phyloP scores from a whole-genome alignment of 495 filamentous ascomycete genomes.

The Aspergillus nanangensis region DNA sequence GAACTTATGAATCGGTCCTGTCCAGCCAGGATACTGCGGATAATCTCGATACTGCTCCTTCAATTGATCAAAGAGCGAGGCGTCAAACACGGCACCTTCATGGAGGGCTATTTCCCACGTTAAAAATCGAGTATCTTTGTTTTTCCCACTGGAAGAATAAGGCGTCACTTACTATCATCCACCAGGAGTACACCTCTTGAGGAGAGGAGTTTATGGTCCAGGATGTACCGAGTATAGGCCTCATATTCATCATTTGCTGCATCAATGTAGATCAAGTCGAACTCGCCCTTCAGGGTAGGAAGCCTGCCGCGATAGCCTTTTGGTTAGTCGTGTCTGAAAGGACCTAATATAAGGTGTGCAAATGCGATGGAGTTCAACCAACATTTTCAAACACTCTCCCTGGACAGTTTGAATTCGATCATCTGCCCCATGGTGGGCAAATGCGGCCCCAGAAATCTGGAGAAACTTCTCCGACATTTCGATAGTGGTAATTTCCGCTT shows the following conservation, averaged over 20 bases:
- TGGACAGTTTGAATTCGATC: not conserved
- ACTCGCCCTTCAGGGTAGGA: not conserved
- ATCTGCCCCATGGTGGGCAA: not conserved
- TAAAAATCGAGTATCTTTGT: too few relatives aligned
- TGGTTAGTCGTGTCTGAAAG: too few relatives aligned
- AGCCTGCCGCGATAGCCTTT: not conserved
- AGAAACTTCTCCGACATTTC: not conserved
- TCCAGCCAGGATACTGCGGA: too few relatives aligned
- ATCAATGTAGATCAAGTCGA: conserved; percentile 2
- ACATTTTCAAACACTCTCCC: too few relatives aligned
- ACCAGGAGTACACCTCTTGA: not conserved
- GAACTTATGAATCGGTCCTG: conserved; percentile 1
- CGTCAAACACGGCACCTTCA: too few relatives aligned
- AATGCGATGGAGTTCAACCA: too few relatives aligned
- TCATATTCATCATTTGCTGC: not conserved
- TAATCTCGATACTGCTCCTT: too few relatives aligned
- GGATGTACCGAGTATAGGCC: not conserved
- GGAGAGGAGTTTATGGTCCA: not conserved
- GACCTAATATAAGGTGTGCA: too few relatives aligned
- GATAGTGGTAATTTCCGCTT: not conserved
- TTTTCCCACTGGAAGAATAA: too few relatives aligned
- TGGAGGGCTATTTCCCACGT: too few relatives aligned
- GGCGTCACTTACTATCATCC: not conserved
- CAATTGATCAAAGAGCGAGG: too few relatives aligned
- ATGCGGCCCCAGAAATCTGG: not conserved